Evolutionary conservation across 331 rosid species (phyloP).

Genomic region (Stylosanthes scabra): DNA sequence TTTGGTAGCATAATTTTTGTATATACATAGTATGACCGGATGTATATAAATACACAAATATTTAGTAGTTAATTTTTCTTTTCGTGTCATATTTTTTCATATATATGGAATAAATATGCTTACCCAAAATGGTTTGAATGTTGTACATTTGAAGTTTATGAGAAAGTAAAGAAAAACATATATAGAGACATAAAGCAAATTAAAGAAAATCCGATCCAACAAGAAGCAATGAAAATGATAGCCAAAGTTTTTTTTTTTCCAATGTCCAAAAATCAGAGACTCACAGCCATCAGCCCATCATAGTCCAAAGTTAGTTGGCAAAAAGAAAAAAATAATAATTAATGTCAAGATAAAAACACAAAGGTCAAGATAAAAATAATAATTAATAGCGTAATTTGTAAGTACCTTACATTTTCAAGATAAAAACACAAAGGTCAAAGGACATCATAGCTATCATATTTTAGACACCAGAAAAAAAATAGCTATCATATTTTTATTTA

Average conservation of each 20-base stretch:
- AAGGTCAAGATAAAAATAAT: too few species aligned
- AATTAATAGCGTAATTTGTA: constrained; percentile 6
- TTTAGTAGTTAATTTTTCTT: too few species aligned
- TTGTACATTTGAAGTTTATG: not conserved
- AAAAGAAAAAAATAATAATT: not conserved
- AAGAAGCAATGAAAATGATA: not conserved
- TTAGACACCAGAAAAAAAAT: too few species aligned
- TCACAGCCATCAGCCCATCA: too few species aligned
- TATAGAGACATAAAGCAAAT: not conserved
- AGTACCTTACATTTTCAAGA: not conserved
- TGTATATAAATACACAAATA: too few species aligned
- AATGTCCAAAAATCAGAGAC: not conserved
- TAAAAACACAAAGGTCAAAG: not conserved
- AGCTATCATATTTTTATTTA: not conserved
- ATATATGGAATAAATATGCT: not conserved
- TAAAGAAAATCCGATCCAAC: not conserved
- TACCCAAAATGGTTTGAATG: not conserved
- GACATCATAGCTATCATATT: not conserved
- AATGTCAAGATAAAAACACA: constrained; percentile 12
- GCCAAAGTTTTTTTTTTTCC: not conserved
- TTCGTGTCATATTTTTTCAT: too few species aligned
- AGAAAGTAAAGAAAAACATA: not conserved
- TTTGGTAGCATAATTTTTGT: too few species aligned
- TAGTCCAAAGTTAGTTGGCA: not conserved
- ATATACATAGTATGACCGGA: too few species aligned